Conservation (phyloP, 345 rosid genomes). For the Lepidium aucheri region DNA sequence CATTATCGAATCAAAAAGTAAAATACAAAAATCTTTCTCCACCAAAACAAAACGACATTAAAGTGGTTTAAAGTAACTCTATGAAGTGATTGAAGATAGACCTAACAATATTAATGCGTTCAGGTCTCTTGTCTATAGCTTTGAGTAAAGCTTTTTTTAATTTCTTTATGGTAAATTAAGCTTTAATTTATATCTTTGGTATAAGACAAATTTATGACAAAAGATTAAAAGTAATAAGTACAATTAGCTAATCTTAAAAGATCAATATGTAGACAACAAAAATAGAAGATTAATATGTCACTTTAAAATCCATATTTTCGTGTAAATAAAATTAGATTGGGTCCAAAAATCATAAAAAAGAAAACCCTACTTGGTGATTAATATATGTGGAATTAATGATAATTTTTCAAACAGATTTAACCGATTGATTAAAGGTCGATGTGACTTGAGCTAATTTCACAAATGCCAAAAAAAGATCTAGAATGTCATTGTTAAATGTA, state of each 20-base stretch:
- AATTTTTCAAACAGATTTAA: background rate
- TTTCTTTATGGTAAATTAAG: background rate
- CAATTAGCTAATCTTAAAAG: background rate
- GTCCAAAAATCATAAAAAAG: no score
- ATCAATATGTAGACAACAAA: background rate
- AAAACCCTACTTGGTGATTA: no score
- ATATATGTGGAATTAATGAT: background rate
- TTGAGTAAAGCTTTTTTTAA: background rate
- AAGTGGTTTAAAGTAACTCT: slow-evolving; percentile 6
- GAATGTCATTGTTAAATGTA: slow-evolving; percentile 10
- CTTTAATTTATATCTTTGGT: background rate
- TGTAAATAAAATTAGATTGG: no score
- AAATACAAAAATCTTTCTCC: background rate
- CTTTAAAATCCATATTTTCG: background rate
- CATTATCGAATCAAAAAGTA: background rate
- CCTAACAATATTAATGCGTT: slow-evolving; percentile 9
- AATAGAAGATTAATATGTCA: background rate
- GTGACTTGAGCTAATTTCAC: slow-evolving; percentile 5
- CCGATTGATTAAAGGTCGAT: background rate
- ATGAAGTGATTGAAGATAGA: slow-evolving; percentile 21
- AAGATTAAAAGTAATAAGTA: background rate
- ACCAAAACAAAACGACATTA: background rate
- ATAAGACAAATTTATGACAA: background rate
- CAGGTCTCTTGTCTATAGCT: slow-evolving; percentile 1
- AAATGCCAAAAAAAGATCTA: background rate